Evolutionary conservation across 2,329 filamentous ascomycete genomes (phyloP).

Genomic region (Beauveria australis): DNA sequence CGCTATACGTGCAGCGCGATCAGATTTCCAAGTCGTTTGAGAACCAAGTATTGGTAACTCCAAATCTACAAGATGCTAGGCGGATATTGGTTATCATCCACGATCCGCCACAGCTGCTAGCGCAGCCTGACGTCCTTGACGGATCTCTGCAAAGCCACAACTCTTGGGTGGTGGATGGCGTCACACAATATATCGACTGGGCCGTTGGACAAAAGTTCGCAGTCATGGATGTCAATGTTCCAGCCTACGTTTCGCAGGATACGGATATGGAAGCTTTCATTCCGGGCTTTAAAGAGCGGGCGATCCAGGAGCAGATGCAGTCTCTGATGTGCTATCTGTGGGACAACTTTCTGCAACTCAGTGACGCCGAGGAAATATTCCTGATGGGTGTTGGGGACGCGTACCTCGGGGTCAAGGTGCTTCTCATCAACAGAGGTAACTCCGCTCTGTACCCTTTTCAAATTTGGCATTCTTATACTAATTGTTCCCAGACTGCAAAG

Average conservation of each 20-base stretch:
- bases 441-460: neutral
- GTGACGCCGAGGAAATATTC: slow-evolving; percentile 65
- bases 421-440: slow-evolving; percentile 68
- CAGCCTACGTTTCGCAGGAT: slow-evolving; percentile 61
- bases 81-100: slow-evolving; percentile 82
- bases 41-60: slow-evolving; percentile 78
- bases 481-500: slow-evolving; percentile 47
- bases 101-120: slow-evolving; percentile 71
- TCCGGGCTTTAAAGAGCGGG: slow-evolving; percentile 35
- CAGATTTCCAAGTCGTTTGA: slow-evolving; percentile 69
- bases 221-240: slow-evolving; percentile 87
- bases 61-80: slow-evolving; percentile 55
- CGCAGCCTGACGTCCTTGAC: slow-evolving; percentile 59
- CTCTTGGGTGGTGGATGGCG: slow-evolving; percentile 78
- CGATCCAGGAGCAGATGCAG: slow-evolving; percentile 52
- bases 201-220: slow-evolving; percentile 68
- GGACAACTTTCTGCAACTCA: slow-evolving; percentile 91
- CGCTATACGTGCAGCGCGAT: slow-evolving; percentile 70
- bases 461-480: slow-evolving; percentile 3
- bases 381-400: slow-evolving; percentile 86
- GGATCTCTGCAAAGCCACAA: slow-evolving; percentile 75
- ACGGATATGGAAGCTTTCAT: slow-evolving; percentile 44
- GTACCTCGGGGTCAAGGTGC: slow-evolving; percentile 72
- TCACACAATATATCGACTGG: slow-evolving; percentile 78
- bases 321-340: slow-evolving; percentile 81